Percentiles rank a stretch among this genome's conserved stretches.
phyloP scores from a whole-genome alignment of 257 asterid species.

The Solanum chmielewskii region DNA sequence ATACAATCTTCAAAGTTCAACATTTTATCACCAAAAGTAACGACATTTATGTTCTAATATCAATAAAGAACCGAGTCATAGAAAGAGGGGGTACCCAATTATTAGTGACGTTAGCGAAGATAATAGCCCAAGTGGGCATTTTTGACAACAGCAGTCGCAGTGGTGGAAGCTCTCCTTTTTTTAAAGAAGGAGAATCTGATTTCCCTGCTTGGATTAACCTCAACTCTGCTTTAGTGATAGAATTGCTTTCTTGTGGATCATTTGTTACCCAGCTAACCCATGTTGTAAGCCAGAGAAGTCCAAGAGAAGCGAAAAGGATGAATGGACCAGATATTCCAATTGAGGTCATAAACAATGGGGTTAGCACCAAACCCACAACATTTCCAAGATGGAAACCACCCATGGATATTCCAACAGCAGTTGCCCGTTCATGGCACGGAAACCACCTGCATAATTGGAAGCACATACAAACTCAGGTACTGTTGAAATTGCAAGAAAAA shows the following conservation, averaged over 20 bases:
- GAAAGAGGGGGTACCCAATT: constrained; percentile 49
- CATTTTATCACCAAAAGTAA: not conserved
- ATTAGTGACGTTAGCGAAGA: constrained; percentile 72
- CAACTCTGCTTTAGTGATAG: constrained; percentile 54
- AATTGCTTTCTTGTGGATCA: constrained; percentile 59
- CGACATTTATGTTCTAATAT: not conserved
- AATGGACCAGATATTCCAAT: constrained; percentile 79
- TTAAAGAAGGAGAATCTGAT: constrained; percentile 25
- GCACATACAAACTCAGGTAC: not conserved
- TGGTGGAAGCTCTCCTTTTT: constrained; percentile 61
- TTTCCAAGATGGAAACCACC: constrained; percentile 95
- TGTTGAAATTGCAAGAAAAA: not conserved
- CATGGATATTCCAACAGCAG: constrained; percentile 95
- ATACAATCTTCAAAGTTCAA: not conserved
- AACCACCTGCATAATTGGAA: constrained; percentile 53
- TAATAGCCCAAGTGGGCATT: constrained; percentile 88
- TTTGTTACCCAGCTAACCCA: constrained; percentile 51
- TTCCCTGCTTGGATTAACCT: constrained; percentile 81
- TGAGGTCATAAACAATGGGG: constrained; percentile 65
- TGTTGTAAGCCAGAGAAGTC: constrained; percentile 64
- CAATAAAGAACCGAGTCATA: not conserved
- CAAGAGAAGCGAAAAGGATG: constrained; percentile 69
- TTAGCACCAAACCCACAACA: constrained; percentile 74
- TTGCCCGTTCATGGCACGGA: constrained; percentile 78
- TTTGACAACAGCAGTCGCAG: constrained; percentile 56